Conservation (phyloP, 495 filamentous ascomycete genomes). For the Immersiella caudata region DNA sequence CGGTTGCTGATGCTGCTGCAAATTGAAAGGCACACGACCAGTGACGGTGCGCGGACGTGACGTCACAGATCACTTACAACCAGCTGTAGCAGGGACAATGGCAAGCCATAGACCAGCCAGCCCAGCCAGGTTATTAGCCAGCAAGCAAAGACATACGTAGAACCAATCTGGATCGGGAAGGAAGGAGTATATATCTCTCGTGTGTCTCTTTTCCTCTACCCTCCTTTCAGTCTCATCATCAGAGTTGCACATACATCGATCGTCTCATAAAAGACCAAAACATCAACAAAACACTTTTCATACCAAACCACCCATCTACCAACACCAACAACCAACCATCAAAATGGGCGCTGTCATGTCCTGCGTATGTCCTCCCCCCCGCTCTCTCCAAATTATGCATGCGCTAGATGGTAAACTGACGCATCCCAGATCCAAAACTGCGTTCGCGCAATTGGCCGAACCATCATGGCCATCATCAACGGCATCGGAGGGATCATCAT, state of each 20-base stretch:
- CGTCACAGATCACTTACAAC: constrained; percentile 3
- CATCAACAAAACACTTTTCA: constrained; percentile 13
- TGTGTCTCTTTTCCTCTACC: not conserved
- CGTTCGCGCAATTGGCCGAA: constrained; percentile 81
- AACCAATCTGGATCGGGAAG: not conserved
- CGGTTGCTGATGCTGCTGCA: not conserved
- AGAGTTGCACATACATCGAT: constrained; percentile 14
- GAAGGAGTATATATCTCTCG: not conserved
- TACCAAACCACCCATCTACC: constrained; percentile 25
- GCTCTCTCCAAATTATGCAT: constrained; percentile 7
- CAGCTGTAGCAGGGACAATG: not conserved
- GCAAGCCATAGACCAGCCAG: not conserved
- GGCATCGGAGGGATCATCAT: constrained; percentile 79
- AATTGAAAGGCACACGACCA: not conserved
- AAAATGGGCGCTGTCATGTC: constrained; percentile 96
- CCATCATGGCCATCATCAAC: constrained; percentile 79
- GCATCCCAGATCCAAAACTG: constrained; percentile 68
- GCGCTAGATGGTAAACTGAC: too few relatives aligned
- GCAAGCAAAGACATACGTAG: not conserved
- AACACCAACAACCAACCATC: constrained; percentile 38
- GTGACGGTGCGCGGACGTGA: constrained; percentile 4
- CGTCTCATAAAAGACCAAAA: constrained; percentile 15
- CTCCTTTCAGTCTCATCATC: constrained; percentile 3
- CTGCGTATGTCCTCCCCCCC: constrained; percentile 69
- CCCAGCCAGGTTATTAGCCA: not conserved